Base-by-base conservation (phyloP, 805 yeast species). In the Lipomyces kockii region DNA sequence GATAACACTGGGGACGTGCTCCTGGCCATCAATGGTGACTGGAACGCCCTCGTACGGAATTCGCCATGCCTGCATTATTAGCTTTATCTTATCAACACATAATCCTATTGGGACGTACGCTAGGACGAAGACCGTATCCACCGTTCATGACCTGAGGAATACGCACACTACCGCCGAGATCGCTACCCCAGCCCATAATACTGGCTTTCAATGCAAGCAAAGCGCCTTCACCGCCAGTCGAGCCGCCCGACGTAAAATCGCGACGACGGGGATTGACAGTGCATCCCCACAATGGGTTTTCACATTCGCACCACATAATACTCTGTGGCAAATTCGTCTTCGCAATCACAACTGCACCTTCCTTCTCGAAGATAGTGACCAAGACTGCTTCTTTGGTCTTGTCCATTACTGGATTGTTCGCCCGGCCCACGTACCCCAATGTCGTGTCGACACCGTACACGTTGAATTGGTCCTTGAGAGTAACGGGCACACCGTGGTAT, bases 401-500 rank as follows among this genome's bases (percentile, higher is more conserved):
- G 12, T 78, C 62, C 3, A 75, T 73, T 2, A 87, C 81, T n/a
- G 86, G 78, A 73, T 83, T 80, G 66, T 66, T 63, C 14, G 70
- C 37, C 32, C 72, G 67, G n/a, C 72, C 68, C 22, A 70, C 71
- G 59, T 64, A 73, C 2, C 76, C 77, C 17, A 71, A 63, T n/a
- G 86, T 84, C 12, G 90, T 86, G 71, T 84, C 83, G 68, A 80
- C 83, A 29, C 85, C 88, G 62, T 78, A 80, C 73, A 81, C 84
- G 69, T 83, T 81, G 77, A 86, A 83, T 75, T 87, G 91, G 74
- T 88, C 92, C 74, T 88, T 88, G 57, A 88, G 77, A 0, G 91
- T 87, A 43, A 88, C 75, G 22, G 92, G 92, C 52, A 88, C 78
- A 55, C 92, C 92, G 72, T 88, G 91, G 66, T 88, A 78, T 17